These are phyloP conservation scores for Blastomyces parvus DNA, from an alignment of 2,329 filamentous ascomycete genomes.

Conservation along the genomic window DNA sequence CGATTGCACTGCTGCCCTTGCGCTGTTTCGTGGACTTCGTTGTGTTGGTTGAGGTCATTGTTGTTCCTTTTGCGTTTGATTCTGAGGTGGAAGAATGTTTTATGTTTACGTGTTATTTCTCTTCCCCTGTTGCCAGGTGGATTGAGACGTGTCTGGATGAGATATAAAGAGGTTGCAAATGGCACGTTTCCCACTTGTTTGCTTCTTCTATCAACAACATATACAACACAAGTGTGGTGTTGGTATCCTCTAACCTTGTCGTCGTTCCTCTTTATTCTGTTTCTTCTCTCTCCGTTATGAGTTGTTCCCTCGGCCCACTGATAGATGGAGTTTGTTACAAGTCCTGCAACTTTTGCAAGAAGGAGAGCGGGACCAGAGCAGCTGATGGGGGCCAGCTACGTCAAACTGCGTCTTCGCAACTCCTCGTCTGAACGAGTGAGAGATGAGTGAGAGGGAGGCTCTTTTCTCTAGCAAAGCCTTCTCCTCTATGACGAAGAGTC, in stretches of 20 bases:
- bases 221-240: background rate
- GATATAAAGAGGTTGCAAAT: background rate
- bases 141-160: background rate
- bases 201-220: background rate
- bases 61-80: background rate
- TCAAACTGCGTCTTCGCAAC: background rate
- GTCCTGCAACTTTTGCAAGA: background rate
- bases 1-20: background rate
- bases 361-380: background rate
- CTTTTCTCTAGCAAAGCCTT: background rate
- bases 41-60: background rate
- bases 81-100: background rate
- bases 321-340: background rate
- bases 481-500: background rate
- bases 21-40: background rate
- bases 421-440: background rate
- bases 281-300: background rate
- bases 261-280: background rate
- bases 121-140: background rate
- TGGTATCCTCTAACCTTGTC: background rate
- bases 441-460: background rate
- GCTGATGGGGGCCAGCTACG: background rate
- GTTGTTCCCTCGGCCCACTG: background rate
- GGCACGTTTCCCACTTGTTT: no score
- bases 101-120: background rate